Conservation (phyloP, 768 basidiomycete species). For the Hypsizygus marmoreus region DNA sequence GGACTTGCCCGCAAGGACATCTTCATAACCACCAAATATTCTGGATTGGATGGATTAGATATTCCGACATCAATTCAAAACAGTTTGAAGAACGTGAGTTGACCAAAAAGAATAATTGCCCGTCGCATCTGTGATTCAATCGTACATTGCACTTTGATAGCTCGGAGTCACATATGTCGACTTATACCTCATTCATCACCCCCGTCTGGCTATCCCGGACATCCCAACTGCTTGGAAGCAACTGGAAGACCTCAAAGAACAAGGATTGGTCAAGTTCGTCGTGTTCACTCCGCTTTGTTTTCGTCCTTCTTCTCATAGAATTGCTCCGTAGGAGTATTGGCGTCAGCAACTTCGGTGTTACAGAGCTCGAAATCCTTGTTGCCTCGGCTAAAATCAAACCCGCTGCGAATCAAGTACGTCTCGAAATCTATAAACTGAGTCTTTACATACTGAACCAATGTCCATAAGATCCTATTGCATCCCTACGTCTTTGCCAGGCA, state of each 20-base stretch:
- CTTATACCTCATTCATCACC: constrained; percentile 69
- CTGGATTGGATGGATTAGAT: constrained; percentile 49
- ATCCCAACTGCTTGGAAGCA: constrained; percentile 64
- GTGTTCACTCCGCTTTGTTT: background rate
- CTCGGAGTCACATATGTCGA: constrained; percentile 68
- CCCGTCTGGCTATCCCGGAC: constrained; percentile 53
- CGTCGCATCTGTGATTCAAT: background rate
- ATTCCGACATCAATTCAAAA: constrained; percentile 57
- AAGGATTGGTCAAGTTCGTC: constrained; percentile 58
- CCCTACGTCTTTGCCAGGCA: constrained; percentile 66
- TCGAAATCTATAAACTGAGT: background rate
- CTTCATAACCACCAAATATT: constrained; percentile 70
- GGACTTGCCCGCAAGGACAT: constrained; percentile 57
- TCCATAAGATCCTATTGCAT: constrained; percentile 61
- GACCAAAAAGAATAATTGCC: too few relatives aligned
- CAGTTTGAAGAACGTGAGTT: constrained; percentile 55
- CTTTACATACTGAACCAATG: background rate
- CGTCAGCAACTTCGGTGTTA: constrained; percentile 66
- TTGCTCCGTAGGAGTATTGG: constrained; percentile 66
- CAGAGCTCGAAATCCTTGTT: constrained; percentile 55
- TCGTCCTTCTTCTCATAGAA: background rate
- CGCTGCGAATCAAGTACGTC: constrained; percentile 63
- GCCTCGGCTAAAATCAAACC: constrained; percentile 64
- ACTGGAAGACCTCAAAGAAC: constrained; percentile 58
- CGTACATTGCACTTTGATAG: constrained; percentile 29